Evolutionary conservation across 306 rosid genomes (phyloP).

Genomic region (Senna siamea): DNA sequence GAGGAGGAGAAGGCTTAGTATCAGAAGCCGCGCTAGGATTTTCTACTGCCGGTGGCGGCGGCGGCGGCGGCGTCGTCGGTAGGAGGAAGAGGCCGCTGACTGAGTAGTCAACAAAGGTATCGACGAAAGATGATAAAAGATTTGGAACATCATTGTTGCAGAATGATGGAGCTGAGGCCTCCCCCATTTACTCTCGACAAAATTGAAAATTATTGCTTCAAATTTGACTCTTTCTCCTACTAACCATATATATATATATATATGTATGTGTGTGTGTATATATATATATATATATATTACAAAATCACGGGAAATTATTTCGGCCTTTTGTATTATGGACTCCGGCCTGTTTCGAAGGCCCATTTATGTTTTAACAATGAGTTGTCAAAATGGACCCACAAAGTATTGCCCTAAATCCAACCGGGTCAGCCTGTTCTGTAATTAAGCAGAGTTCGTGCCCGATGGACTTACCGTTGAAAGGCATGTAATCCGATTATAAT

Average conservation of each 20-base stretch:
- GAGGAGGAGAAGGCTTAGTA: background rate
- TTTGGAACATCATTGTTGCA: constrained; percentile 65
- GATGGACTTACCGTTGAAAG: constrained; percentile 33
- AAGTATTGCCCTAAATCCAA: background rate
- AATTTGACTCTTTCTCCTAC: background rate
- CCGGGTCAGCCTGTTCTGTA: background rate
- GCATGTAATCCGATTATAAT: constrained; percentile 22
- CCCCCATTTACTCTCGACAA: background rate
- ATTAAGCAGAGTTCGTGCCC: no score
- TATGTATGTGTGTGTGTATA: no score
- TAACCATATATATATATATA: background rate
- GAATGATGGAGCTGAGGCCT: constrained; percentile 27
- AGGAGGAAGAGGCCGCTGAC: constrained; percentile 80
- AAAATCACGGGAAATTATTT: background rate
- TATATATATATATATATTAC: no score
- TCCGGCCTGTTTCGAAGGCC: background rate
- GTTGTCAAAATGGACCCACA: background rate
- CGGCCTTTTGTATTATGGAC: background rate
- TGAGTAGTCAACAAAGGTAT: constrained; percentile 88
- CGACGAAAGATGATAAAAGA: constrained; percentile 71
- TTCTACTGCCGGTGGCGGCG: constrained; percentile 8
- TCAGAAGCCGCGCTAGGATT: background rate
- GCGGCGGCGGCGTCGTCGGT: constrained; percentile 36
- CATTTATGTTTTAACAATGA: background rate
- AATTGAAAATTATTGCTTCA: background rate